A percentile compares a stretch with the other conserved stretches of the same genome.
These are phyloP conservation scores for Baorangia bicolor DNA, from an alignment of 768 basidiomycete genomes.

Conservation along the genomic window DNA sequence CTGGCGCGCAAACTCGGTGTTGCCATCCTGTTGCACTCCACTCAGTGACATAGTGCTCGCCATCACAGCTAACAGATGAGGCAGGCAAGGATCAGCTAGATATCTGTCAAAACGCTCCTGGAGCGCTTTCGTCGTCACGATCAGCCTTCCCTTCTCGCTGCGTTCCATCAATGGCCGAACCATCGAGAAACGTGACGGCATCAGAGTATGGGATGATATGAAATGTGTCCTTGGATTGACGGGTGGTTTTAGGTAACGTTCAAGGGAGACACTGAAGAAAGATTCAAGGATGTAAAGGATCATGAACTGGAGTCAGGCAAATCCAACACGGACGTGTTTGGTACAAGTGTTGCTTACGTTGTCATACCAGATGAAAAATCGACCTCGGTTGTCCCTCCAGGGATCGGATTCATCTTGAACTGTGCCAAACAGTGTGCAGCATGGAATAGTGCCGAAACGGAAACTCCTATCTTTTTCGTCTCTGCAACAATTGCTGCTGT, in stretches of 20 bases:
- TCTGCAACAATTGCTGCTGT: constrained; percentile 10
- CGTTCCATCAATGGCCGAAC: neutral
- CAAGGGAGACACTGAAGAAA: constrained; percentile 12
- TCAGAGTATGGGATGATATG: constrained; percentile 11
- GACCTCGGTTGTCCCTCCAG: constrained; percentile 8
- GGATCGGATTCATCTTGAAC: constrained; percentile 21
- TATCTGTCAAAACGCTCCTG: constrained; percentile 14
- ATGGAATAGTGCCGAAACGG: constrained; percentile 18
- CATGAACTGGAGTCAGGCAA: neutral
- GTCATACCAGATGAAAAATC: constrained; percentile 10
- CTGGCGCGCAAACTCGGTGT: neutral
- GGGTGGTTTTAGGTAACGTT: constrained; percentile 19
- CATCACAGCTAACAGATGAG: constrained; percentile 6
- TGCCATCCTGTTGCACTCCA: neutral
- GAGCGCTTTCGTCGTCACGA: constrained; percentile 11
- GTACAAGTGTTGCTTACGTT: constrained; percentile 7
- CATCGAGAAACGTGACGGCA: constrained; percentile 22
- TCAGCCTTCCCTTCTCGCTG: constrained; percentile 10
- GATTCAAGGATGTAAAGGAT: neutral
- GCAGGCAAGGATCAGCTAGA: constrained; percentile 14
- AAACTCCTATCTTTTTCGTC: constrained; percentile 10
- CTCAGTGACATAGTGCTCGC: neutral
- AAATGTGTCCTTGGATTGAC: constrained; percentile 20
- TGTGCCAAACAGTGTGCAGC: constrained; percentile 25
- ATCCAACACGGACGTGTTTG: too few species aligned